Evolutionary conservation across 1,284 basidiomycete genomes (phyloP), one percentile per base, ranked within the genome.

Genomic region (Ustilago bromivora): DNA sequence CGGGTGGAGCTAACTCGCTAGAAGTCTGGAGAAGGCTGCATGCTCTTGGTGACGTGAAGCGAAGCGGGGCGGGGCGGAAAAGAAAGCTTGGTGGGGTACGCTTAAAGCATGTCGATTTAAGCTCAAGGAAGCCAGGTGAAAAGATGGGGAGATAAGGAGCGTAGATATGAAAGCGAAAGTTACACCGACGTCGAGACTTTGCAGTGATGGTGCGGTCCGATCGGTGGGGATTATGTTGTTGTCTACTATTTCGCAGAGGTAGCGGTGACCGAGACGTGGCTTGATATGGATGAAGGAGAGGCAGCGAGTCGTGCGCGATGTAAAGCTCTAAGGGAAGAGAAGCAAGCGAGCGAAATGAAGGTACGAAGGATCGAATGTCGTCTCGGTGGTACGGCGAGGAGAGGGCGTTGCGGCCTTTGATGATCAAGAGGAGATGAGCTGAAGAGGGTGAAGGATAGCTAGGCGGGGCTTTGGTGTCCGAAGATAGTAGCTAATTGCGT

Each of bases 101-200:
- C 10, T 60, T 47, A 51, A 49, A 51, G 47, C 58, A 51, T 40
- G 35, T 41, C 47, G 58, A 34, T 10, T 52, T 36, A 57, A 57
- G 55, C 55, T 57, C 55, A 41, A 41, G 6, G 38, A 31, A 32
- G 23, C 49, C 13, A 19, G 17, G 15, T 5, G 15, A 19, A 12
- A 13, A 4, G 32, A 47, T 47, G 32, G 31, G 43, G 57, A 58
- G 51, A 52, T 53, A 43, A 54, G 36, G 51, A 34, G 35, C 32
- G 15, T 32, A 2, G 49, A 54, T 41, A 41, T 53, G 59, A 43
- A 61, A 28, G 32, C 19, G 36, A 31, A 9, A 8, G 31, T 23
- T 17, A 34, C 9, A 43, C 15, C 36, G 56, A 43, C 35, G 53
- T 35, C 53, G 36, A 55, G 17, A 7, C 13, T n/a, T 10, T 23